Conservation (phyloP, 352 stramenopile species). For the Albugo candida region DNA sequence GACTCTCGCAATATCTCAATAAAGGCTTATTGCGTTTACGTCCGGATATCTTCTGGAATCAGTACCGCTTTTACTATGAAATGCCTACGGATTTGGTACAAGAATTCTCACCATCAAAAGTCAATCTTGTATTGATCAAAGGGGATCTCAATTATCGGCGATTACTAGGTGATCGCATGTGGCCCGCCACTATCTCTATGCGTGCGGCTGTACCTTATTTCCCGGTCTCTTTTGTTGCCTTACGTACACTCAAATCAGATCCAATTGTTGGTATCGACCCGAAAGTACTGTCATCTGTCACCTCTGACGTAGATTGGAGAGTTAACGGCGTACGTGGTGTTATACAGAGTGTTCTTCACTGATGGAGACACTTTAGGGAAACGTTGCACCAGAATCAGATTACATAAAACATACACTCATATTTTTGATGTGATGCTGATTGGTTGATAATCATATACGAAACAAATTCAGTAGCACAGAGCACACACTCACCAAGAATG, state of each 20-base stretch:
- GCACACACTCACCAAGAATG: too few relatives aligned
- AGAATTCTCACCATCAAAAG: slow-evolving; percentile 13
- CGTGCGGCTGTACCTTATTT: slow-evolving; percentile 69
- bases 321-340: slow-evolving; percentile 47
- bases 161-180: slow-evolving; percentile 85
- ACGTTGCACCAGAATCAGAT: too few relatives aligned
- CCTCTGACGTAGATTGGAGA: slow-evolving; percentile 12
- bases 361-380: neutral
- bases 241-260: slow-evolving; percentile 58
- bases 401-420: too few relatives aligned
- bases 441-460: too few relatives aligned
- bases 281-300: slow-evolving; percentile 1
- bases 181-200: slow-evolving; percentile 68
- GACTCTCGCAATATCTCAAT: slow-evolving; percentile 17
- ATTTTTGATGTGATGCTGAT: too few relatives aligned
- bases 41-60: slow-evolving; percentile 38
- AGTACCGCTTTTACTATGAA: slow-evolving; percentile 57
- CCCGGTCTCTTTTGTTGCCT: slow-evolving; percentile 33
- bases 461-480: too few relatives aligned
- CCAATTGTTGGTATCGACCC: slow-evolving; percentile 40
- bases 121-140: slow-evolving; percentile 85
- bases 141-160: slow-evolving; percentile 96
- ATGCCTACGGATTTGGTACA: slow-evolving; percentile 17
- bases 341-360: slow-evolving; percentile 34
- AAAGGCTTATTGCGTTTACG: slow-evolving; percentile 9